phyloP scores from a whole-genome alignment of 1,139 yeast species.

The Taiozyma onychis region DNA sequence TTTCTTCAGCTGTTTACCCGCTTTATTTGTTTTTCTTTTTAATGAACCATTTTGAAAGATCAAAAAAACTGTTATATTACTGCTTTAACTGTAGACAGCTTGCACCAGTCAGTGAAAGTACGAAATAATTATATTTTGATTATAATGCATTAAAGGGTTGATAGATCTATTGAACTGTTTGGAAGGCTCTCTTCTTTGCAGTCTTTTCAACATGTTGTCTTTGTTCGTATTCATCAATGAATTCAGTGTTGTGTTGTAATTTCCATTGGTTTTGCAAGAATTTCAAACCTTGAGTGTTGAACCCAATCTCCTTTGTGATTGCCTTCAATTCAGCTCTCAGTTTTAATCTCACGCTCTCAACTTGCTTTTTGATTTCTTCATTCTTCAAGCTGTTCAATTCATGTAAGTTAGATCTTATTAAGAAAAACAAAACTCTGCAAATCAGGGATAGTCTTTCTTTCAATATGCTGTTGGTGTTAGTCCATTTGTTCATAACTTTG shows the following conservation, averaged over 20 bases:
- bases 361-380: conserved; percentile 51
- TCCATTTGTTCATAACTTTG: conserved; percentile 72
- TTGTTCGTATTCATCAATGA: conserved; percentile 65
- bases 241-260: conserved; percentile 65
- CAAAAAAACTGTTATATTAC: background rate
- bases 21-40: background rate
- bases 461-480: conserved; percentile 40
- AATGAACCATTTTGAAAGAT: background rate
- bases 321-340: conserved; percentile 47
- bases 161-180: conserved; percentile 24
- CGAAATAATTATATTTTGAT: background rate
- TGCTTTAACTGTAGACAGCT: background rate
- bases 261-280: conserved; percentile 77
- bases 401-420: conserved; percentile 66
- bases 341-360: conserved; percentile 51
- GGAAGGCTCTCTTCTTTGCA: conserved; percentile 65
- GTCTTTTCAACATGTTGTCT: conserved; percentile 47
- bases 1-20: background rate
- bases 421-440: conserved; percentile 69
- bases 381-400: conserved; percentile 69
- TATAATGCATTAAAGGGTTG: background rate
- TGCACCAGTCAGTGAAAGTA: background rate
- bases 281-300: conserved; percentile 77
- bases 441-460: conserved; percentile 53
- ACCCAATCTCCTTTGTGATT: conserved; percentile 65